Conservation (phyloP, 768 basidiomycete genomes). For the Crassisporium funariophilum region DNA sequence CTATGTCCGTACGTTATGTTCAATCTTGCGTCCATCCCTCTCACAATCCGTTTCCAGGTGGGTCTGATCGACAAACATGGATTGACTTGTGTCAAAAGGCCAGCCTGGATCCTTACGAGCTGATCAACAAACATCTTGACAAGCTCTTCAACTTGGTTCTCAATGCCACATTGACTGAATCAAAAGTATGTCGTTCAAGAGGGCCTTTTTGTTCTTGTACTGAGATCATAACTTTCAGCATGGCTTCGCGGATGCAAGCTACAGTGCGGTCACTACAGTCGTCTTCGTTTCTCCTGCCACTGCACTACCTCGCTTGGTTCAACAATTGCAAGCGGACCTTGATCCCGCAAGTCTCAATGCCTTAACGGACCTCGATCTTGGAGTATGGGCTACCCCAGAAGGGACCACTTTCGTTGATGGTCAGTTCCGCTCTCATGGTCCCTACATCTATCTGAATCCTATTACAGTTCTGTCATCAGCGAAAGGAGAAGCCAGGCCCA, state of each 20-base stretch:
- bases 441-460: background rate
- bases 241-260: conserved; percentile 68
- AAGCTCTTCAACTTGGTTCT: conserved; percentile 51
- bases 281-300: conserved; percentile 75
- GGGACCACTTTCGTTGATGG: conserved; percentile 85
- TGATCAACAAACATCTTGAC: conserved; percentile 54
- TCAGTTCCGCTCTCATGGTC: conserved; percentile 29
- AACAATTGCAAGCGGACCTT: conserved; percentile 69
- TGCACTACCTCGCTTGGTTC: conserved; percentile 70
- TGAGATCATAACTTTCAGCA: conserved; percentile 26
- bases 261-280: conserved; percentile 72
- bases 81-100: conserved; percentile 80
- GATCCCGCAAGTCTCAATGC: conserved; percentile 55
- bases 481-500: conserved; percentile 50
- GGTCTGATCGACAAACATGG: conserved; percentile 67
- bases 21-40: background rate
- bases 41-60: conserved; percentile 32
- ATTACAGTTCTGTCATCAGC: conserved; percentile 61
- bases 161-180: conserved; percentile 43
- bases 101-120: conserved; percentile 61
- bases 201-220: too few relatives aligned
- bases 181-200: conserved; percentile 43
- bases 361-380: conserved; percentile 73
- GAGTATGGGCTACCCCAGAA: conserved; percentile 84
- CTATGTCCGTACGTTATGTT: conserved; percentile 49